Evolutionary conservation across 257 asterid species (phyloP).

Genomic region (Eustoma russellianum): DNA sequence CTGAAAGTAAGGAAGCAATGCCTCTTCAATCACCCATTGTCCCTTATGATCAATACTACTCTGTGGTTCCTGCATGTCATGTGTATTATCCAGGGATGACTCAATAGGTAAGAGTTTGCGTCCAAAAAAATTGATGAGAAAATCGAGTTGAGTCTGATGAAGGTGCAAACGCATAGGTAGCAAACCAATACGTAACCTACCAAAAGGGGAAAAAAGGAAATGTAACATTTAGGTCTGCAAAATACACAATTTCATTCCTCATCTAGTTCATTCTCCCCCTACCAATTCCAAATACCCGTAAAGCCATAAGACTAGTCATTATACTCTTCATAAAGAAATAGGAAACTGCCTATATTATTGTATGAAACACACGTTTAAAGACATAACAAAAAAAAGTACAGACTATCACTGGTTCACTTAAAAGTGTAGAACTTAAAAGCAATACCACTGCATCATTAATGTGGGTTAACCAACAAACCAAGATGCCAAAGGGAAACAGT

Average conservation of each 20-base stretch:
- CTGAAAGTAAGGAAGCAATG: constrained; percentile 92
- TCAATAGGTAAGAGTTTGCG: constrained; percentile 47
- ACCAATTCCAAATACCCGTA: too few relatives aligned
- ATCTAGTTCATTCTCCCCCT: too few relatives aligned
- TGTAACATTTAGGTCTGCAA: too few relatives aligned
- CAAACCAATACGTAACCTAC: constrained; percentile 71
- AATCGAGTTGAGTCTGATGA: constrained; percentile 95
- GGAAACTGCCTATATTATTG: too few relatives aligned
- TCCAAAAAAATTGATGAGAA: constrained; percentile 85
- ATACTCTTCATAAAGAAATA: too few relatives aligned
- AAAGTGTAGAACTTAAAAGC: not conserved
- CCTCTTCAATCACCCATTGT: constrained; percentile 52
- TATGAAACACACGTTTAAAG: not conserved
- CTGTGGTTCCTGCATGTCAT: constrained; percentile 30
- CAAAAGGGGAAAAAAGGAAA: not conserved
- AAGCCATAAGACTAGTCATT: too few relatives aligned
- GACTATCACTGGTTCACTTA: not conserved
- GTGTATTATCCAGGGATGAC: constrained; percentile 27
- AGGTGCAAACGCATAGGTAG: constrained; percentile 86
- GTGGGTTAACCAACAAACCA: not conserved
- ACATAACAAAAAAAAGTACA: not conserved
- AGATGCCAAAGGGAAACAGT: not conserved
- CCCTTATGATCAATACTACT: constrained; percentile 32
- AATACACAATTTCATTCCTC: too few relatives aligned
- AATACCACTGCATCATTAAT: not conserved